Evolutionary conservation across 2,329 filamentous ascomycete species (phyloP).

Genomic region (Penicillium corylophilum): DNA sequence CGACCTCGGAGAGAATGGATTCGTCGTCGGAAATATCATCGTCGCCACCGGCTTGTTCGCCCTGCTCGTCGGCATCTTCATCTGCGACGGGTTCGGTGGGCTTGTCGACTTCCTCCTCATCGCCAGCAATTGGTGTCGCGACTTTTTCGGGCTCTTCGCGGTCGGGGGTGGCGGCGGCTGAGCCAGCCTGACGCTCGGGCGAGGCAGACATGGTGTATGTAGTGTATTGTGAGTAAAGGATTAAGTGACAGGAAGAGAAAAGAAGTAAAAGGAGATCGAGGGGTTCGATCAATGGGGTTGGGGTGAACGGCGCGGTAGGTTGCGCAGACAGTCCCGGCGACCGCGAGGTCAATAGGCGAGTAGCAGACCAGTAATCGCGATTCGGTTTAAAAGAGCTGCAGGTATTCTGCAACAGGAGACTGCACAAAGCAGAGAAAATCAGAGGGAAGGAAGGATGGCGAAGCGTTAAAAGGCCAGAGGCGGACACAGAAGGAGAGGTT

Average conservation of each 20-base stretch:
- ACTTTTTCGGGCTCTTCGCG: constrained; percentile 26
- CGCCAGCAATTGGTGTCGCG: constrained; percentile 27
- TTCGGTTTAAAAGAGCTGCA: background rate
- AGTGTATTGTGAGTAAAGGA: background rate
- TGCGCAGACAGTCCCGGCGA: background rate
- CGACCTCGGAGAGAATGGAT: constrained; percentile 62
- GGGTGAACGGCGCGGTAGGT: constrained; percentile 14
- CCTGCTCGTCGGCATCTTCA: constrained; percentile 17
- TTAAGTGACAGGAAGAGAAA: background rate
- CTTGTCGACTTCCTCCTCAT: constrained; percentile 17
- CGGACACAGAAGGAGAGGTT: constrained; percentile 22
- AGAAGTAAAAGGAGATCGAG: background rate
- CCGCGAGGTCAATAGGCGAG: background rate
- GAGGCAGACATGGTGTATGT: constrained; percentile 38
- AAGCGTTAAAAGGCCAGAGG: constrained; percentile 14
- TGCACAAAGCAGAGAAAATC: background rate
- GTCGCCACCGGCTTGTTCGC: constrained; percentile 31
- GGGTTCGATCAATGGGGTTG: constrained; percentile 3
- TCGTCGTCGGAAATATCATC: constrained; percentile 58
- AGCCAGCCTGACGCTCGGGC: constrained; percentile 30
- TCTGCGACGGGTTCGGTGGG: constrained; percentile 14
- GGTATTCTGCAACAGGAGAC: background rate
- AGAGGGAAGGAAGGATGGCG: background rate
- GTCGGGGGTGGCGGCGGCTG: constrained; percentile 24
- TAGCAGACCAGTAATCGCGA: background rate